These are phyloP conservation scores for Russula virescens DNA, from an alignment of 768 basidiomycete genomes.

Conservation along the genomic window DNA sequence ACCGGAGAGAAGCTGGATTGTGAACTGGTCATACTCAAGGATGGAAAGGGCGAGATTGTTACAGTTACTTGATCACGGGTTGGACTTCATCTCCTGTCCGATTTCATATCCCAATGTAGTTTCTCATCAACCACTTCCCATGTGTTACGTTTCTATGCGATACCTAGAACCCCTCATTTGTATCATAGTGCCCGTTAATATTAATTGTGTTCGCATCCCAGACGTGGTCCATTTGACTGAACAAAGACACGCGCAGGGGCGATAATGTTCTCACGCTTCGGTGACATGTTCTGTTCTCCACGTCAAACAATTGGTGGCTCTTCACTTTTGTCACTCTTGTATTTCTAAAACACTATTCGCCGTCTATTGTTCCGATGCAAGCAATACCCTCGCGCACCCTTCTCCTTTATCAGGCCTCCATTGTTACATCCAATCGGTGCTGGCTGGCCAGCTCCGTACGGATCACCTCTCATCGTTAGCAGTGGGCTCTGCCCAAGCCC, in stretches of 20 bases:
- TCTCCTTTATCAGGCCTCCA: neutral
- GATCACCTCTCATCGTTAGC: neutral
- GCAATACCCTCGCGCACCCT: neutral
- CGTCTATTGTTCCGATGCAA: constrained; percentile 13
- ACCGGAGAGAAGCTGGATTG: constrained; percentile 89
- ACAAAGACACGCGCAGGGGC: neutral
- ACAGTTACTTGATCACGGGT: constrained; percentile 58
- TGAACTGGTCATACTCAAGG: constrained; percentile 87
- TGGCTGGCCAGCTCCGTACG: constrained; percentile 19
- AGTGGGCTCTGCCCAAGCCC: neutral
- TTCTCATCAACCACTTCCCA: neutral
- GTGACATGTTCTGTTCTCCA: neutral
- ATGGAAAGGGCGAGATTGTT: constrained; percentile 85
- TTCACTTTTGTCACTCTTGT: neutral
- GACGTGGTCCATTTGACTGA: neutral
- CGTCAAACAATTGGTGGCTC: too few relatives aligned
- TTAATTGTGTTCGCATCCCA: neutral
- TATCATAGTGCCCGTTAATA: constrained; percentile 13
- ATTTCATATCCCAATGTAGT: neutral
- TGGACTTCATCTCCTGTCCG: too few relatives aligned
- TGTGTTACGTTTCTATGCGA: constrained; percentile 7
- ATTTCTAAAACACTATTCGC: neutral
- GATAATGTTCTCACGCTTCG: neutral
- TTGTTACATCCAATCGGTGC: constrained; percentile 2
- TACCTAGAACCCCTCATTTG: constrained; percentile 1